These are phyloP conservation scores for Geosmithia morbida DNA, from an alignment of 2,329 filamentous ascomycete species.

Conservation along the genomic window DNA sequence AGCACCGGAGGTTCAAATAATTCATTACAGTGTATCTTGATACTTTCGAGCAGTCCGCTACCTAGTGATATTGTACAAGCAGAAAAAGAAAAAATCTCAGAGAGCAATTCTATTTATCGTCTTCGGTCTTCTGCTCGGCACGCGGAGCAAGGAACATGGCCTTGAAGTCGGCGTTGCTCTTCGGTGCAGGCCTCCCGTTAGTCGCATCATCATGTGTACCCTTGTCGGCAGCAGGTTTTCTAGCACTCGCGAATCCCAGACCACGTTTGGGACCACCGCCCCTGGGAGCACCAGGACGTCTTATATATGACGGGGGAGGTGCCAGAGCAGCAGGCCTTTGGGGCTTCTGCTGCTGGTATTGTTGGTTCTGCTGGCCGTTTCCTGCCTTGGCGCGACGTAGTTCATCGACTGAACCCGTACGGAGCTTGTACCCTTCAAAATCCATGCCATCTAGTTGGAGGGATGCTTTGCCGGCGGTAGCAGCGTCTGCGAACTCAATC, in stretches of 20 bases:
- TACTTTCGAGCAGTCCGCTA: too few species aligned
- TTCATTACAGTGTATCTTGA: too few species aligned
- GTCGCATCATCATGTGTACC: slow-evolving; percentile 1
- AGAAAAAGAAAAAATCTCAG: too few species aligned
- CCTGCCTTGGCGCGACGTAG: slow-evolving; percentile 32
- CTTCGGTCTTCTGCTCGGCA: slow-evolving; percentile 2
- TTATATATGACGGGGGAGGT: slow-evolving; percentile 22
- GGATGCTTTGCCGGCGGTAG: slow-evolving; percentile 59
- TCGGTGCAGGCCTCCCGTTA: slow-evolving; percentile 17
- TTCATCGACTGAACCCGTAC: slow-evolving; percentile 38
- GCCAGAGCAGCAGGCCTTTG: slow-evolving; percentile 4
- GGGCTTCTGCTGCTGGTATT: slow-evolving; percentile 5
- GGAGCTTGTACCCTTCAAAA: slow-evolving; percentile 38
- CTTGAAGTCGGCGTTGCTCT: slow-evolving; percentile 45
- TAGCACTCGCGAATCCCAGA: slow-evolving; percentile 21
- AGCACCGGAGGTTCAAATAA: too few species aligned
- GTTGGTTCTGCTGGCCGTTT: slow-evolving; percentile 6
- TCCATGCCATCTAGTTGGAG: slow-evolving; percentile 40
- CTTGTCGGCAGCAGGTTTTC: not conserved
- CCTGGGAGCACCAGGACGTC: slow-evolving; percentile 26
- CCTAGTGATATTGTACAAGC: too few species aligned
- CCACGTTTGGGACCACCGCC: slow-evolving; percentile 22
- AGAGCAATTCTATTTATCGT: too few species aligned
- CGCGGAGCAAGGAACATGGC: slow-evolving; percentile 27
- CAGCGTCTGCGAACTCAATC: slow-evolving; percentile 62